Conservation (phyloP, 2,329 filamentous ascomycete genomes). For the Plenodomus lindquistii region DNA sequence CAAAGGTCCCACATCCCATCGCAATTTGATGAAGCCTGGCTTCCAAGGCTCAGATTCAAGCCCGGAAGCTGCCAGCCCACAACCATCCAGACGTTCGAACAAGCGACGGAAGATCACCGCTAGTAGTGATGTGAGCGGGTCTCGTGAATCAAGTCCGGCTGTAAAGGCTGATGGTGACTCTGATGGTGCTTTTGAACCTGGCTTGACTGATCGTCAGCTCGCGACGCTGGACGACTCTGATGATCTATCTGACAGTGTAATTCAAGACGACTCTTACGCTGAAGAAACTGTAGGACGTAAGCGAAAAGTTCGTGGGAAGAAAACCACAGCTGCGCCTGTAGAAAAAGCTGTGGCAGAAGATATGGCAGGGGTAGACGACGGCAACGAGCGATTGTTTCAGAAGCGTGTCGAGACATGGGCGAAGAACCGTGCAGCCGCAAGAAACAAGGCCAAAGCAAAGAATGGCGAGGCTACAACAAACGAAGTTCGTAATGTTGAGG, state of each 20-base stretch:
- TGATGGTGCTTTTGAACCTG: slow-evolving; percentile 49
- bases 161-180: slow-evolving; percentile 39
- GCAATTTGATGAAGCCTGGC: slow-evolving; percentile 53
- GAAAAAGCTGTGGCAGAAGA: slow-evolving; percentile 52
- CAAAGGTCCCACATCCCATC: slow-evolving; percentile 50
- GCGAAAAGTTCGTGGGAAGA: slow-evolving; percentile 41
- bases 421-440: slow-evolving; percentile 62
- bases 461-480: slow-evolving; percentile 24
- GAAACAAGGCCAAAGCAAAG: slow-evolving; percentile 51
- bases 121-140: slow-evolving; percentile 9
- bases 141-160: slow-evolving; percentile 22
- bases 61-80: slow-evolving; percentile 39
- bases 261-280: slow-evolving; percentile 45
- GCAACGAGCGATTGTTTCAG: slow-evolving; percentile 81
- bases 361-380: slow-evolving; percentile 76
- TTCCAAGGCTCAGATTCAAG: slow-evolving; percentile 43
- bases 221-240: slow-evolving; percentile 46
- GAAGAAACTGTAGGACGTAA: slow-evolving; percentile 46
- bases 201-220: slow-evolving; percentile 45
- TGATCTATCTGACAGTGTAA: slow-evolving; percentile 36
- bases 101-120: slow-evolving; percentile 43
- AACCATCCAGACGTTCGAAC: slow-evolving; percentile 34
- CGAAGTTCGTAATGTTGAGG: slow-evolving; percentile 59
- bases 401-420: slow-evolving; percentile 77
- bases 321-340: slow-evolving; percentile 19